phyloP scores from a whole-genome alignment of 306 rosid species.

The Psophocarpus tetragonolobus region DNA sequence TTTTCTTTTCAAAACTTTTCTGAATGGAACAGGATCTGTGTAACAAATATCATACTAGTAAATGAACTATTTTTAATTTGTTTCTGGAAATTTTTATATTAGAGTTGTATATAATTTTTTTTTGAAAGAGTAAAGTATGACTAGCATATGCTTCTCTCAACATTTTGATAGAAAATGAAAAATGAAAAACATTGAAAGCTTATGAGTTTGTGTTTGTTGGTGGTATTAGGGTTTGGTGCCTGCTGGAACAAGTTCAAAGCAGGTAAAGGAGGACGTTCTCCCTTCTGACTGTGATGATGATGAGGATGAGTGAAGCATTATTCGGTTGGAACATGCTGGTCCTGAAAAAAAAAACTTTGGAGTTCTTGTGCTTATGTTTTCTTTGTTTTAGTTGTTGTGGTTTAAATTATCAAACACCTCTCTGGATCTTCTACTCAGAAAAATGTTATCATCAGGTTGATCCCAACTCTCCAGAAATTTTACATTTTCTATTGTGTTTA shows the following conservation, averaged over 20 bases:
- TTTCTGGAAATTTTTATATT: background rate
- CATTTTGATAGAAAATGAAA: background rate
- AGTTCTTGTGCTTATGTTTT: background rate
- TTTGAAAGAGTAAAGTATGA: no score
- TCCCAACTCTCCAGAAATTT: background rate
- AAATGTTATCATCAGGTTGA: background rate
- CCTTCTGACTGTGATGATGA: background rate
- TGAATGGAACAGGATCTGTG: constrained; percentile 16
- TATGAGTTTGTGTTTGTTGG: background rate
- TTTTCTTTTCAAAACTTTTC: background rate
- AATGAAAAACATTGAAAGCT: background rate
- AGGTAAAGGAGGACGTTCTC: background rate
- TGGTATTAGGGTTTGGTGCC: constrained; percentile 40
- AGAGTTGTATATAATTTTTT: no score
- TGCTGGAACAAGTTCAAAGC: background rate
- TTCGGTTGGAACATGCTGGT: background rate
- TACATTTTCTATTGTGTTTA: no score
- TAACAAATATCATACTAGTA: background rate
- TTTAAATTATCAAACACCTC: constrained; percentile 8
- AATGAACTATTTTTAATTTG: background rate
- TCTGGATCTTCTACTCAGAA: background rate
- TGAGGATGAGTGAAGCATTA: constrained; percentile 11
- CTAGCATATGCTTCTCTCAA: background rate
- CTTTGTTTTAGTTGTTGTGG: background rate
- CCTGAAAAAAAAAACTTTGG: background rate